Evolutionary conservation across 1,284 basidiomycete genomes (phyloP).

Genomic region (Stereum hirsutum): DNA sequence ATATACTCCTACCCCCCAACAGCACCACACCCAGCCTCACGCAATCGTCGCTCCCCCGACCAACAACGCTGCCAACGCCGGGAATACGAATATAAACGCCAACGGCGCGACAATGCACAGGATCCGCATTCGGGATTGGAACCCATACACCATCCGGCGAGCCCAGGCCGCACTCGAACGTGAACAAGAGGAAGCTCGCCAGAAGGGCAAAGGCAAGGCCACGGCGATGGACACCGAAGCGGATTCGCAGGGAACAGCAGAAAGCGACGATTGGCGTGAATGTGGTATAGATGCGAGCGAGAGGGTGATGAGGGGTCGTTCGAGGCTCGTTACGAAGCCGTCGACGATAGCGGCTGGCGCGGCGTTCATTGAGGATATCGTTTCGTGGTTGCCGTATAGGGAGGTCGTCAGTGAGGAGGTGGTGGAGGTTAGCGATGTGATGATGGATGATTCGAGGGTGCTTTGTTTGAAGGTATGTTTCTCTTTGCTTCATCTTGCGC

Average conservation of each 20-base stretch:
- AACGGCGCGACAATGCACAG: background rate
- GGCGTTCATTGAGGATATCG: conserved; percentile 34
- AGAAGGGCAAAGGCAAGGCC: background rate
- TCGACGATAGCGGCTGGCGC: conserved; percentile 30
- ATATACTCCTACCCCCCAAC: no score
- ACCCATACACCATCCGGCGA: no score
- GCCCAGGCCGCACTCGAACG: no score
- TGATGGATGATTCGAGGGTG: conserved; percentile 43
- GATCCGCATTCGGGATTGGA: background rate
- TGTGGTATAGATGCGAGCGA: background rate
- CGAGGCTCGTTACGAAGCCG: conserved; percentile 23
- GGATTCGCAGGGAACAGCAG: conserved; percentile 21
- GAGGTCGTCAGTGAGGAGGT: conserved; percentile 35
- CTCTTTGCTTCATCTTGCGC: background rate
- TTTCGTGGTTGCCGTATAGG: conserved; percentile 36
- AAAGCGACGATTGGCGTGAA: background rate
- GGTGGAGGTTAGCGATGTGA: conserved; percentile 39
- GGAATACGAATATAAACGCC: no score
- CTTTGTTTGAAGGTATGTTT: conserved; percentile 33
- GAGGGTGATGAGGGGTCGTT: background rate
- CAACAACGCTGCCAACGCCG: no score
- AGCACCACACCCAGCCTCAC: no score
- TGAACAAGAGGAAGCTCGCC: background rate
- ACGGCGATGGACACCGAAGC: conserved; percentile 38
- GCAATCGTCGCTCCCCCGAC: no score